Percentiles rank a stretch among this genome's conserved stretches.
Conservation (phyloP, 202 grass and related monocot species). For the Setaria italica region DNA sequence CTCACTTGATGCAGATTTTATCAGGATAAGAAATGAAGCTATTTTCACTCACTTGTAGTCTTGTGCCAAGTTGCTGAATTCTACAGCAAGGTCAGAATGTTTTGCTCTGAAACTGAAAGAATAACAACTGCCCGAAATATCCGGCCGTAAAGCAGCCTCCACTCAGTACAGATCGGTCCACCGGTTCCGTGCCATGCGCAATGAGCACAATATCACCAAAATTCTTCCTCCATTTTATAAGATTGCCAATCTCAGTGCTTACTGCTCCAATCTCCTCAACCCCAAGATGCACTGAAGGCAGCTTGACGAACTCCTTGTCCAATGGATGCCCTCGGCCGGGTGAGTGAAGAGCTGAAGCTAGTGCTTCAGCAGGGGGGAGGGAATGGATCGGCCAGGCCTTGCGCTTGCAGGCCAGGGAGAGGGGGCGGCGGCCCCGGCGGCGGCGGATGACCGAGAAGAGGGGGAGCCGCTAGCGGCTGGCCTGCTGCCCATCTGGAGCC, state of each 20-base stretch:
- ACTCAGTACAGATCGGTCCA: constrained; percentile 65
- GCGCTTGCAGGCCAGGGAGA: too few relatives aligned
- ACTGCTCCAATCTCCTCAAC: constrained; percentile 71
- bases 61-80: constrained; percentile 55
- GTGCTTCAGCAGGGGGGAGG: too few relatives aligned
- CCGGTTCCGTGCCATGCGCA: constrained; percentile 50
- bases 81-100: constrained; percentile 60
- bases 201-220: constrained; percentile 77
- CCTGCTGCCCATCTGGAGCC: too few relatives aligned
- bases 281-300: constrained; percentile 65
- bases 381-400: too few relatives aligned
- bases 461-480: too few relatives aligned
- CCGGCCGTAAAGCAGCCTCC: constrained; percentile 80
- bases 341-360: too few relatives aligned
- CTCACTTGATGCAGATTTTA: constrained; percentile 28
- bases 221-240: constrained; percentile 83
- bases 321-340: constrained; percentile 58
- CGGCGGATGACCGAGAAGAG: too few relatives aligned
- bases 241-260: constrained; percentile 66
- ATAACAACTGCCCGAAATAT: constrained; percentile 72
- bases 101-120: constrained; percentile 53
- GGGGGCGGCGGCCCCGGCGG: too few relatives aligned
- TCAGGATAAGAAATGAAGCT: constrained; percentile 9
- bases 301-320: constrained; percentile 61
- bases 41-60: constrained; percentile 76